Evolutionary conservation across 1,284 basidiomycete genomes (phyloP).

Genomic region (Sparassis latifolia): DNA sequence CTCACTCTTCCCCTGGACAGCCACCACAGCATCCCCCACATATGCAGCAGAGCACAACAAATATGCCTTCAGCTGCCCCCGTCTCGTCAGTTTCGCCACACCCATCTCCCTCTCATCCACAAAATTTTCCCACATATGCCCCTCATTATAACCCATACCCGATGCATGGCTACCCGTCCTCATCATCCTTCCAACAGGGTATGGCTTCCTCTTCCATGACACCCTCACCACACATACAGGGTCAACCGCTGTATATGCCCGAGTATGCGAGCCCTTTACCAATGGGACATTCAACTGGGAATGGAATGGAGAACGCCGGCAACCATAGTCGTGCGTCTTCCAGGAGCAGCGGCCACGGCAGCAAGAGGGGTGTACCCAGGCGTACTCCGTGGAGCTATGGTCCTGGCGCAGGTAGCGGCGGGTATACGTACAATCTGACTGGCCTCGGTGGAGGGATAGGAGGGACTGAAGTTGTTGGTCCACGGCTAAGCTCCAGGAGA

Average conservation of each 20-base stretch:
- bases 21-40: slow-evolving; percentile 26
- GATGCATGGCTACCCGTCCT: slow-evolving; percentile 40
- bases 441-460: slow-evolving; percentile 46
- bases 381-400: slow-evolving; percentile 58
- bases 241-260: slow-evolving; percentile 24
- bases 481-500: slow-evolving; percentile 51
- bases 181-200: slow-evolving; percentile 15
- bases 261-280: slow-evolving; percentile 14
- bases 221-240: slow-evolving; percentile 19
- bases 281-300: slow-evolving; percentile 10
- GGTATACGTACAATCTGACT: slow-evolving; percentile 27
- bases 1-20: slow-evolving; percentile 26
- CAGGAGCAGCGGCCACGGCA: slow-evolving; percentile 22
- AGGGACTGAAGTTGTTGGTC: slow-evolving; percentile 46
- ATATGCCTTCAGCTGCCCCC: slow-evolving; percentile 18
- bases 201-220: neutral
- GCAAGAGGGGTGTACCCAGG: slow-evolving; percentile 20
- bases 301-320: slow-evolving; percentile 14
- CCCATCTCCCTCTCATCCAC: slow-evolving; percentile 17
- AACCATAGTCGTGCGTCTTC: slow-evolving; percentile 29
- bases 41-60: slow-evolving; percentile 18
- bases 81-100: slow-evolving; percentile 5
- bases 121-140: slow-evolving; percentile 27
- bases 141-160: slow-evolving; percentile 38
- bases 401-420: slow-evolving; percentile 47